These are phyloP conservation scores for Aspergillus flavus DNA, from an alignment of 2,329 filamentous ascomycete genomes.

Conservation along the genomic window DNA sequence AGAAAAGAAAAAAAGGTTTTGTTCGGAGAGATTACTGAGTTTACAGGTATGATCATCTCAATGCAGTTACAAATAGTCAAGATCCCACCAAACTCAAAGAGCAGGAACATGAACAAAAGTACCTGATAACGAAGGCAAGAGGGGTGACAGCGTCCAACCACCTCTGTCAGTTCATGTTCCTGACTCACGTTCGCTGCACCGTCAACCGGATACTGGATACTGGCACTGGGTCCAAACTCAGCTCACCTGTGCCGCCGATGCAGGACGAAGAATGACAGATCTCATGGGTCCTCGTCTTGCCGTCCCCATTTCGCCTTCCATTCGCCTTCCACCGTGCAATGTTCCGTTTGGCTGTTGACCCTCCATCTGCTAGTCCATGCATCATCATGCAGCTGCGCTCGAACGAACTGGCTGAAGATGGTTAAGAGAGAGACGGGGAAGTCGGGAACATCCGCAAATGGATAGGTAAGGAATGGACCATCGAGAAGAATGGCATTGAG, in stretches of 20 bases:
- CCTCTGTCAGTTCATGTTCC: constrained; percentile 3
- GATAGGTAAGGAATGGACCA: not conserved
- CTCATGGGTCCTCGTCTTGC: constrained; percentile 12
- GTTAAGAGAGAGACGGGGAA: not conserved
- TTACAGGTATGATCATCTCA: not conserved
- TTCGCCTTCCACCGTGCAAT: not conserved
- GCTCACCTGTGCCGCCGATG: constrained; percentile 7
- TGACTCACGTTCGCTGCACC: constrained; percentile 22
- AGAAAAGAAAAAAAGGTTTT: too few species aligned
- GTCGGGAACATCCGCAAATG: not conserved
- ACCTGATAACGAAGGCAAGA: not conserved
- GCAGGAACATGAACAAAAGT: not conserved
- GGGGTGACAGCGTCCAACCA: constrained; percentile 12
- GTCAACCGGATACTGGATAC: constrained; percentile 2
- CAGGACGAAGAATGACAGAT: constrained; percentile 18
- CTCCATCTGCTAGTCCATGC: not conserved
- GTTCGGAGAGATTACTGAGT: not conserved
- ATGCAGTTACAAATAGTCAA: constrained; percentile 2
- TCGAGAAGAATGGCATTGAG: not conserved
- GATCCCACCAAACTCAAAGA: not conserved
- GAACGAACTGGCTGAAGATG: not conserved
- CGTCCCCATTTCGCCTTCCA: constrained; percentile 5
- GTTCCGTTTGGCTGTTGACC: not conserved
- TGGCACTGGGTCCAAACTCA: constrained; percentile 7
- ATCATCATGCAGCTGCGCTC: not conserved